A percentile compares a stretch with the other conserved stretches of the same genome.
Evolutionary conservation across 495 filamentous ascomycete genomes (phyloP).

Genomic region (Tuber borchii): DNA sequence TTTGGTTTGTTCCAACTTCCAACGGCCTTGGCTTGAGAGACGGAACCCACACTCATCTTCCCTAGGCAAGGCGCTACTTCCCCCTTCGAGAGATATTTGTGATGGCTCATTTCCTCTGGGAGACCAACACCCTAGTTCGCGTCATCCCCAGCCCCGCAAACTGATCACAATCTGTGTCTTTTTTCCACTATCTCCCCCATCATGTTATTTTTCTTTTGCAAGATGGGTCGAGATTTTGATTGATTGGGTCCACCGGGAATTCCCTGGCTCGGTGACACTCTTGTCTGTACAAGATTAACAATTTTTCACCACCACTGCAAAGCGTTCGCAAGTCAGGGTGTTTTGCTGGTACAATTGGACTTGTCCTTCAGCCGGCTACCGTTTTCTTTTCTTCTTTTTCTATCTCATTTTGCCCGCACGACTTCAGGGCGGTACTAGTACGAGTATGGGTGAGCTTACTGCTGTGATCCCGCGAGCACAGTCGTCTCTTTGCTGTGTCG

Average conservation of each 20-base stretch:
- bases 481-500: background rate
- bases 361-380: background rate
- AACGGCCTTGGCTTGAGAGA: background rate
- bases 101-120: constrained; percentile 1
- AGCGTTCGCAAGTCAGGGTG: background rate
- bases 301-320: background rate
- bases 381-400: background rate
- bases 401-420: background rate
- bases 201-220: background rate
- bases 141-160: background rate
- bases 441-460: background rate
- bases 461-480: background rate
- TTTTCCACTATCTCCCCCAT: background rate
- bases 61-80: background rate
- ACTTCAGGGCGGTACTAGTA: background rate
- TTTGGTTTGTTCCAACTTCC: background rate
- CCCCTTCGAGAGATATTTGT: background rate
- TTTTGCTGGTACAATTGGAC: background rate
- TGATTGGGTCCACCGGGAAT: background rate
- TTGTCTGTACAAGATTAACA: background rate
- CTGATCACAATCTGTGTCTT: background rate
- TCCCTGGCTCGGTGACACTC: background rate
- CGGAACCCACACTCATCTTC: background rate
- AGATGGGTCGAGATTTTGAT: background rate
- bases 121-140: background rate